Evolutionary conservation across 2,329 filamentous ascomycete species (phyloP).

Genomic region (Aspergillus quadricinctus): DNA sequence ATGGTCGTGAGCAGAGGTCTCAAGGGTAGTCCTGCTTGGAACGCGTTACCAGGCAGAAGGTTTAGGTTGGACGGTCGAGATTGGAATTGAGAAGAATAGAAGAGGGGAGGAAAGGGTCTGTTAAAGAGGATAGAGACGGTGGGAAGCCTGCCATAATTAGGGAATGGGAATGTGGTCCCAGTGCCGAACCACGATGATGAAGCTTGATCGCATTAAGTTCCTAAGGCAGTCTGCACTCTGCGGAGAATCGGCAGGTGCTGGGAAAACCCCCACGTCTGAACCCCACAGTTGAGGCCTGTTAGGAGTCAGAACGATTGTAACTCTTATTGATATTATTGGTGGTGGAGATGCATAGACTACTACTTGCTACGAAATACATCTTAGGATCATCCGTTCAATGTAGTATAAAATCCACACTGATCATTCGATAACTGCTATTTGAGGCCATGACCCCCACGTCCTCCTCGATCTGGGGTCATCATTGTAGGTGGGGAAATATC

Average conservation of each 20-base stretch:
- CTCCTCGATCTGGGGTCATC: background rate
- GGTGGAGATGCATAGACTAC: background rate
- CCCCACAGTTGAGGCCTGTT: conserved; percentile 9
- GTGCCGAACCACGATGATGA: background rate
- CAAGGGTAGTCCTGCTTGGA: background rate
- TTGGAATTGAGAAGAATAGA: background rate
- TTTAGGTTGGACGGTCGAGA: background rate
- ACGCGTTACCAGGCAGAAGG: background rate
- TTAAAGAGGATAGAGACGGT: conserved; percentile 1
- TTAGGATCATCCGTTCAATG: background rate
- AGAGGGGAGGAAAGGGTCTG: background rate
- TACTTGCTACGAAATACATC: background rate
- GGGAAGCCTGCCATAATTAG: conserved; percentile 1
- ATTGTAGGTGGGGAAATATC: background rate
- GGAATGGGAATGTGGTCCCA: background rate
- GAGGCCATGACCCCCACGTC: background rate
- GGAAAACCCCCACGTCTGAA: conserved; percentile 8
- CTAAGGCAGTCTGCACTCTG: background rate
- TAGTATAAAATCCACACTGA: background rate
- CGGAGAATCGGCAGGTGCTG: background rate
- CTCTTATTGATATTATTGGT: background rate
- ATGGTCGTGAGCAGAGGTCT: background rate
- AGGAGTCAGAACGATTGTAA: background rate
- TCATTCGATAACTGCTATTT: background rate
- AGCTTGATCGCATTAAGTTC: background rate